Evolutionary conservation across 139 green algal species (phyloP), one percentile per base, ranked within the genome.

Genomic region (Tetraselmis striata): DNA sequence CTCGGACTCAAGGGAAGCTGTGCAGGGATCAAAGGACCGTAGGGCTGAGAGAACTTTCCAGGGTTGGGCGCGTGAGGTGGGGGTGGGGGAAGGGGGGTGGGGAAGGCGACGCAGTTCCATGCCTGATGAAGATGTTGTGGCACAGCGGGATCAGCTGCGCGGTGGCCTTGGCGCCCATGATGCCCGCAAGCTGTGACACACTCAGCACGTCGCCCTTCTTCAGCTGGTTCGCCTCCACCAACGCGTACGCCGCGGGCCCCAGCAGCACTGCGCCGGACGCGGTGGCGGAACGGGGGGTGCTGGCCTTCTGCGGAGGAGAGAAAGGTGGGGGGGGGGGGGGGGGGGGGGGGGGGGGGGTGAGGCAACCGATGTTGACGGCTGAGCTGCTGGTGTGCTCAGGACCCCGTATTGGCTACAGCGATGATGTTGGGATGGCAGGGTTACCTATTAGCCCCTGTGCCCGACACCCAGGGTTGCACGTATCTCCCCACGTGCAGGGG

Each of bases 101-200:
- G n/a, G n/a, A n/a, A n/a, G n/a, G n/a, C n/a, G n/a, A n/a, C n/a
- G n/a, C n/a, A n/a, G n/a, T n/a, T n/a, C 31, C 80, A 1, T 80
- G 18, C 11, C 80, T 92, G 59, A 98, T 84, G 5, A 88, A 78
- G 2, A 98, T 88, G 79, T 89, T 92, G 84, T 98, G 95, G 87
- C 95, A 98, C 32, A 98, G 87, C 11, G 96, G 96, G 59, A 99
- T 99, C 77, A 97, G 85, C 0, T 22, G 30, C 1, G 84, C 28
- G 0, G 94, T 98, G 29, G 92, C 85, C 84, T 99, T 99, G 45
- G 96, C 96, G 0, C 80, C 96, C 85, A 91, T 95, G 77, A 99
- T 97, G 29, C 96, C 95, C 0, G 96, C 96, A 32, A 99, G 79
- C 86, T 95, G 88, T 0, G 96, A 93, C 22, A 95, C 87, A 1